These are phyloP conservation scores for Cercospora janseana DNA, from an alignment of 2,329 filamentous ascomycete genomes.

Conservation along the genomic window DNA sequence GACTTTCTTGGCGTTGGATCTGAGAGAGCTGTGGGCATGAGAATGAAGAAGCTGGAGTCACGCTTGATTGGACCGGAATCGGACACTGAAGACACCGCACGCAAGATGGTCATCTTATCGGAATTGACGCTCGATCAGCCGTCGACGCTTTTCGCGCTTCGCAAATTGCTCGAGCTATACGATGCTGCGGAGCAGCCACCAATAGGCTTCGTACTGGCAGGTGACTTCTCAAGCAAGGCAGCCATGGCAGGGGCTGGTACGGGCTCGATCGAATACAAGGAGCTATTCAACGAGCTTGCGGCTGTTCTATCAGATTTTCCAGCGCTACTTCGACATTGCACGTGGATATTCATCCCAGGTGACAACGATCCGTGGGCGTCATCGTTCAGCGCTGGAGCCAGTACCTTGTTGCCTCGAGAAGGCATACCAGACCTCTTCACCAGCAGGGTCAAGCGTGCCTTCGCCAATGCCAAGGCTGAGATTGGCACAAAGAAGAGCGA, in stretches of 20 bases:
- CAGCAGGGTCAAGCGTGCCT: conserved; percentile 75
- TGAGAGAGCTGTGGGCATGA: conserved; percentile 74
- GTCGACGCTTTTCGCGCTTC: conserved; percentile 74
- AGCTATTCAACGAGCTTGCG: conserved; percentile 87
- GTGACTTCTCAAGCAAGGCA: conserved; percentile 70
- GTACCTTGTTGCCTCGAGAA: conserved; percentile 66
- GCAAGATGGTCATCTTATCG: conserved; percentile 48
- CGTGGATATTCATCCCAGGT: conserved; percentile 89
- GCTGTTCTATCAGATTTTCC: conserved; percentile 80
- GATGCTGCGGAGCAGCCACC: conserved; percentile 62
- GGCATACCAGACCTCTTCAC: conserved; percentile 86
- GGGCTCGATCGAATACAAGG: conserved; percentile 92
- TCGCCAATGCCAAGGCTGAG: conserved; percentile 74
- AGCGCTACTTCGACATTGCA: conserved; percentile 70
- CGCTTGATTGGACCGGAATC: conserved; percentile 54
- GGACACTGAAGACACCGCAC: conserved; percentile 27
- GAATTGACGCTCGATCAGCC: conserved; percentile 86
- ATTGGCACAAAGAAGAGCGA: conserved; percentile 48
- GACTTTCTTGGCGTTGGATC: conserved; percentile 92
- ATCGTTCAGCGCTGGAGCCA: conserved; percentile 73
- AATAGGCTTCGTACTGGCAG: conserved; percentile 76
- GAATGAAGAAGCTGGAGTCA: conserved; percentile 78
- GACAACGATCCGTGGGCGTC: conserved; percentile 98
- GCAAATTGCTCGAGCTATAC: conserved; percentile 74
- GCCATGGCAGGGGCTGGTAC: conserved; percentile 64